Evolutionary conservation across 768 basidiomycete species (phyloP).

Genomic region (Rhizopogon roseolus): DNA sequence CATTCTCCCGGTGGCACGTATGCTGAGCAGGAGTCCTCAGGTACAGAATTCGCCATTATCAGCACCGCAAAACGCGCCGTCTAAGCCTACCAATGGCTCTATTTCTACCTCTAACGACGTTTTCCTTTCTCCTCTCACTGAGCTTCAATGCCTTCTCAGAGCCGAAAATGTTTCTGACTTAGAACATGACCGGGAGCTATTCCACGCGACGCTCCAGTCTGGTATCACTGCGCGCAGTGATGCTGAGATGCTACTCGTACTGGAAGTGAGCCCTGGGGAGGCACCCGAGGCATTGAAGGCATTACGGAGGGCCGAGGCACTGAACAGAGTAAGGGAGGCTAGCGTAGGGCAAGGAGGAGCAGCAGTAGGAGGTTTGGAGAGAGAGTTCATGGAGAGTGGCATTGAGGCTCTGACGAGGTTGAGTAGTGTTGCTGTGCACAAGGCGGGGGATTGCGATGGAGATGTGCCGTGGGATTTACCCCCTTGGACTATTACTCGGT

Average conservation of each 20-base stretch:
- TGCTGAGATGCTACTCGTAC: neutral
- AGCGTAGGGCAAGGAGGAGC: neutral
- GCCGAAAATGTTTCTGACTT: neutral
- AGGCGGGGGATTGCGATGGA: constrained; percentile 8
- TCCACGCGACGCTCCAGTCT: neutral
- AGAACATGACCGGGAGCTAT: neutral
- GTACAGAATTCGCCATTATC: neutral
- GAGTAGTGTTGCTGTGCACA: constrained; percentile 30
- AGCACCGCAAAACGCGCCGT: neutral
- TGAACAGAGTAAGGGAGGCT: neutral
- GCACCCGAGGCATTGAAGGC: neutral
- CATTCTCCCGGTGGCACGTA: neutral
- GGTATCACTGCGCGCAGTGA: neutral
- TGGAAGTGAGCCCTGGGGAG: neutral
- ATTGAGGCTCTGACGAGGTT: constrained; percentile 67
- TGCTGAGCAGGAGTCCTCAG: neutral
- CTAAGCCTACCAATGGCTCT: neutral
- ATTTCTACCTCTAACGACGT: neutral
- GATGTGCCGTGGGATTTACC: constrained; percentile 37
- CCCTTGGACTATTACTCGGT: constrained; percentile 75
- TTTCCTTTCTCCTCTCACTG: neutral
- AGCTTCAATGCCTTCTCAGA: neutral
- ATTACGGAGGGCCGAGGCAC: neutral
- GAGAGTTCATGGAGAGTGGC: constrained; percentile 67
- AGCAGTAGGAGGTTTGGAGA: constrained; percentile 27